Base-by-base conservation (phyloP, 2,329 filamentous ascomycete genomes). In the Trichoderma sp. region DNA sequence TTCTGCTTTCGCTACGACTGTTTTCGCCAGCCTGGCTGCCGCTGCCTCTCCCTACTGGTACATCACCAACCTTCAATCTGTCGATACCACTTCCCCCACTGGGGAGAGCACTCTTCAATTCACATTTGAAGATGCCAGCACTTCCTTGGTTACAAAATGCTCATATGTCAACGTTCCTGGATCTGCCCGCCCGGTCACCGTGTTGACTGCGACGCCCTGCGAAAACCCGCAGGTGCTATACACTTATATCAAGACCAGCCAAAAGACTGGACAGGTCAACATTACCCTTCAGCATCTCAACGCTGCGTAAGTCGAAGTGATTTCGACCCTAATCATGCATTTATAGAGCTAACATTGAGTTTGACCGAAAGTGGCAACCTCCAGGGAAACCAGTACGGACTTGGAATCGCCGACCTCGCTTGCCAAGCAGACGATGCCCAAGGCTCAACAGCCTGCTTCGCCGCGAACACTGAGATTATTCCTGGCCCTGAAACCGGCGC, bases 201-300 rank as follows among this genome's bases (percentile, higher is more conserved):
- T 49, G 47, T 49, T 49, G n/a, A 49, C 47, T 5, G 8, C 47
- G 4, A 49, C 47, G 5, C 27, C 27, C 19, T 57, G 29, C 55
- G 55, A 57, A 29, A 57, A 57, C 13, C 3, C 27, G 14, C 27
- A n/a, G 16, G 27, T 57, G 16, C 19, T 4, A 21, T 33, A n/a
- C 5, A 33, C 27, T 13, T 33, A 57, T n/a, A 57, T 57, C 19
- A 16, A 33, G 13, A 57, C 55, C 3, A 57, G 55, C 27, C 29
- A 14, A 27, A n/a, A 8, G 14, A 57, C 55, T 19, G 55, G 55
- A 16, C 29, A 57, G 10, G 5, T 57, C n/a, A 31, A 16, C 55
- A 57, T 57, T 29, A 57, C 55, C 19, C 55, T 57, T 31, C 16
- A 57, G n/a, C 55, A 35, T n/a, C 29, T 57, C 14, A 57, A 57